Base-by-base conservation (phyloP, 2,329 filamentous ascomycete genomes). In the Penicillium sp. region DNA sequence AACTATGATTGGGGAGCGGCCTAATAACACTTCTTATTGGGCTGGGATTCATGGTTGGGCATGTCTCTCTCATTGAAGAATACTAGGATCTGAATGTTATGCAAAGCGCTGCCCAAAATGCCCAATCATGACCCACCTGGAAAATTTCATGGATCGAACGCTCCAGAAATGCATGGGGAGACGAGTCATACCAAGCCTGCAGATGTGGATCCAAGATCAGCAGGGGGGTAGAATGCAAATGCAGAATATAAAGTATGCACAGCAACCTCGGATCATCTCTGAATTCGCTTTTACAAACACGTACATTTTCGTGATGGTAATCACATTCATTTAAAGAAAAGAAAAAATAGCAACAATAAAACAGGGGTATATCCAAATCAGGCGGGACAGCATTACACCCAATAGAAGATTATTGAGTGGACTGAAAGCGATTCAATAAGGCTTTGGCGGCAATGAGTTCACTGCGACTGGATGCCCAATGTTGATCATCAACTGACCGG, bases 391-490 rank as follows among this genome's bases (percentile, higher is more conserved):
- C 26, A 52, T 27, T 19, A 21, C 33, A 54, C 19, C 23, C 19
- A 25, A 37, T 7, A 14, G 14, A 43, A 14, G 47, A 54, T 59
- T 51, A 62, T 59, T 50, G 23, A 7, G 47, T 42, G 45, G 46
- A 45, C 47, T 55, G 50, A 47, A 64, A 62, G 33, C 62, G 68
- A 67, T 72, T 69, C 52, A 80, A 64, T 54, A 80, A 61, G 53
- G 75, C 74, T 61, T 77, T 73, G 25, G 74, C 74, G 19, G 77
- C 75, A 58, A 75, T 73, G 5, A 80, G 62, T 60, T 78, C 77
- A 43, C 72, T 69, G 62, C 74, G 70, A 39, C 67, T 69, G 27
- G 65, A 67, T 55, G 70, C 72, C 58, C 67, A 69, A 59, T 67
- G 65, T 51, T 66, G 63, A 57, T 65, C 62, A 54, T 69, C 62